Conservation (phyloP, 768 basidiomycete species). For the Kwoniella dendrophila region DNA sequence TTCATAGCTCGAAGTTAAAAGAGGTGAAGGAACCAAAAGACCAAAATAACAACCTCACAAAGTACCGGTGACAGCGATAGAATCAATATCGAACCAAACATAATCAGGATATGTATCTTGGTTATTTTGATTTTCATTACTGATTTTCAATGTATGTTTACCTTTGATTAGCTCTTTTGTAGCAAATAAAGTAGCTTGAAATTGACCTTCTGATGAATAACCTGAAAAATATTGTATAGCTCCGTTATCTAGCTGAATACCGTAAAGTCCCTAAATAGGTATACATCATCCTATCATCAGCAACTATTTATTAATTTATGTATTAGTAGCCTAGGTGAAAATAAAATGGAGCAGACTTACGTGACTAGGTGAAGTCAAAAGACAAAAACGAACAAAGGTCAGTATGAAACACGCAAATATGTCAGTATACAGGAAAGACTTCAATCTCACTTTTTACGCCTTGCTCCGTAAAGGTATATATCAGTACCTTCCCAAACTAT, state of each 20-base stretch:
- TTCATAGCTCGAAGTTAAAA: background rate
- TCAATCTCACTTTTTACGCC: conserved; percentile 41
- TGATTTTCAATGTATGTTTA: conserved; percentile 36
- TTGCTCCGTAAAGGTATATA: conserved; percentile 41
- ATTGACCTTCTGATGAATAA: conserved; percentile 19
- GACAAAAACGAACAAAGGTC: no score
- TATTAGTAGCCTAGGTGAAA: no score
- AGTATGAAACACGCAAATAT: no score
- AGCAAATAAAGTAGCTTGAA: conserved; percentile 38
- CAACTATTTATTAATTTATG: no score
- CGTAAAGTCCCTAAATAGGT: conserved; percentile 50
- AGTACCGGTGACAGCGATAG: conserved; percentile 36
- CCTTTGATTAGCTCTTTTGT: conserved; percentile 40
- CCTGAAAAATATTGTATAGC: conserved; percentile 39
- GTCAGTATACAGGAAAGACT: background rate
- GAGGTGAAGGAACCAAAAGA: background rate
- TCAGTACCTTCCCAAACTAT: conserved; percentile 43
- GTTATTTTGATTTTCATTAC: conserved; percentile 44
- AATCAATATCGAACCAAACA: conserved; percentile 43
- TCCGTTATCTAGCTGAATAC: conserved; percentile 32
- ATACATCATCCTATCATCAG: no score
- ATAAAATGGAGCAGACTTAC: no score
- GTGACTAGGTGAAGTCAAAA: conserved; percentile 16
- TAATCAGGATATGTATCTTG: conserved; percentile 29
- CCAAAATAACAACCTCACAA: conserved; percentile 30